Conservation (phyloP, 306 rosid genomes). For the Astragalus membranaceus region DNA sequence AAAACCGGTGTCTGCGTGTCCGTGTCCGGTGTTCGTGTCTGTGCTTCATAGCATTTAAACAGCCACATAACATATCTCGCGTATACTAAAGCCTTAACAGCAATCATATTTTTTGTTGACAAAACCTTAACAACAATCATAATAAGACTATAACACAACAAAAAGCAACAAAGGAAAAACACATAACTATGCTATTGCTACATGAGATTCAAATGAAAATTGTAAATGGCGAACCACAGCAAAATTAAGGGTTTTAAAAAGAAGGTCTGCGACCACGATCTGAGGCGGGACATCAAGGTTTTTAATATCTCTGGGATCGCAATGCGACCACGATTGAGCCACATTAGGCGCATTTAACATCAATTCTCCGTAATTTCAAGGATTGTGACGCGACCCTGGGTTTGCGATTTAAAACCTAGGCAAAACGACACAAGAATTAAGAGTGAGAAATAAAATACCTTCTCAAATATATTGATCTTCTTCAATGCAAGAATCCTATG, state of each 20-base stretch:
- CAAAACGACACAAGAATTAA: background rate
- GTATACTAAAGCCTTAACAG: background rate
- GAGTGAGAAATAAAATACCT: constrained; percentile 37
- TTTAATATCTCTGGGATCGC: background rate
- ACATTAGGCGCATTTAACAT: background rate
- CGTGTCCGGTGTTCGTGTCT: no score
- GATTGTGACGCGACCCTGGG: background rate
- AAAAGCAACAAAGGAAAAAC: background rate
- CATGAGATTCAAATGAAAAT: constrained; percentile 2
- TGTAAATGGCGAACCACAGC: background rate
- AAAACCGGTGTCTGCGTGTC: no score
- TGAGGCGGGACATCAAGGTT: background rate
- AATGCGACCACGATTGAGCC: background rate
- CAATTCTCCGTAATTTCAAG: background rate
- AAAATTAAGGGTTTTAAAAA: background rate
- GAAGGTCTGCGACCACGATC: no score
- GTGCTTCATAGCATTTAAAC: no score
- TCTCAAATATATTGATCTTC: constrained; percentile 95
- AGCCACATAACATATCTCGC: no score
- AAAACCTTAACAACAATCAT: no score
- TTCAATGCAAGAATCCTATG: constrained; percentile 81
- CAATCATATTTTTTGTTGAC: no score
- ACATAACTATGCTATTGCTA: background rate
- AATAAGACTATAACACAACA: background rate
- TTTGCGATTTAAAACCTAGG: background rate